Evolutionary conservation across 805 yeast species (phyloP), one percentile per base, ranked within the genome.

Genomic region (Saccharomycopsis sp.): DNA sequence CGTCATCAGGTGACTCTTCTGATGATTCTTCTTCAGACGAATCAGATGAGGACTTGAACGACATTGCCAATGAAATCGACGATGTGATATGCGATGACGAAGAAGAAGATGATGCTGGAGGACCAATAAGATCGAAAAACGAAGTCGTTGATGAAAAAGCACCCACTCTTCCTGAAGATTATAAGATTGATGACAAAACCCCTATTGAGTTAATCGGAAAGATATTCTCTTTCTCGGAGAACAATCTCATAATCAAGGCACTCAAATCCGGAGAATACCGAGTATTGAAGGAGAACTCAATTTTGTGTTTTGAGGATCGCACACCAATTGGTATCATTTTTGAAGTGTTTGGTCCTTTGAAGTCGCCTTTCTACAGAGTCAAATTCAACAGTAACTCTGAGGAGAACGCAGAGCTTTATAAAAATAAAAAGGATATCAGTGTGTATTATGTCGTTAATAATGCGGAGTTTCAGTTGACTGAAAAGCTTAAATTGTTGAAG

Each of bases 321-420:
- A 76, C 80, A 1, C 71, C 85, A 1, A 65, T 94, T 15, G 98
- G 98, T 0, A 84, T 86, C 0, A 72, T 92, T 8, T 87, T 83
- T 66, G 99, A 94, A 69, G 89, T 90, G 0, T 90, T 94, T 73
- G 99, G 99, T 0, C 85, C 89, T 9, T 77, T 94, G 3, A 87
- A 88, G 61, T 71, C 81, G 18, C 99, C 99, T 0, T 75, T 85
- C 51, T 91, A 90, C 68, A 77, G 96, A 46, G 85, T 94, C 1
- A 82, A 84, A 58, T 83, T 89, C 67, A 78, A 80, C 57, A 62
- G 75, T 1, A 74, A 73, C 0, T 85, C 79, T 40, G 81, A 78
- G 50, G 15, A 41, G 14, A 50, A 48, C 46, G 71, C 79, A 21
- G 78, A 74, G 16, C 71, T 70, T n/a, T 75, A 80, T 57, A 73